A percentile compares a stretch with the other conserved stretches of the same genome.
Evolutionary conservation across 2,329 filamentous ascomycete genomes (phyloP).

Genomic region (Alternaria arbusti): DNA sequence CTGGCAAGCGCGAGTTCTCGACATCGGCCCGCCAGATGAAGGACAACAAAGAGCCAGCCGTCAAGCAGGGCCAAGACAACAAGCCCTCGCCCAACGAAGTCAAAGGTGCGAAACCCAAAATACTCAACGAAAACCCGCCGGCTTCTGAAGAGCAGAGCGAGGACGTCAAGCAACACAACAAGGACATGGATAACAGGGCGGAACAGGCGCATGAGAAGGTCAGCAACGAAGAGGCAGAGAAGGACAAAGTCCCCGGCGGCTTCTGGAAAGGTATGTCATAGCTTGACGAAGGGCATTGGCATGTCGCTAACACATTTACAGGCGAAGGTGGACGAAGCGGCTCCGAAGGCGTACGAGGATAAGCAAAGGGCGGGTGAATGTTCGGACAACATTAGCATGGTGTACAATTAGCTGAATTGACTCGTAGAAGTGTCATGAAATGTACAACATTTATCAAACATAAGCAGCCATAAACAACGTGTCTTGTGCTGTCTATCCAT

Average conservation of each 20-base stretch:
- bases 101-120: slow-evolving; percentile 53
- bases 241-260: slow-evolving; percentile 49
- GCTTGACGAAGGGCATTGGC: neutral
- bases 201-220: slow-evolving; percentile 51
- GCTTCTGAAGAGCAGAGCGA: slow-evolving; percentile 38
- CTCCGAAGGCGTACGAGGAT: slow-evolving; percentile 13
- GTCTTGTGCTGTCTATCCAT: neutral
- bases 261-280: slow-evolving; percentile 50
- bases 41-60: slow-evolving; percentile 24
- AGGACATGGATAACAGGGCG: slow-evolving; percentile 52
- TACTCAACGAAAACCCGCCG: slow-evolving; percentile 48
- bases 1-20: slow-evolving; percentile 18
- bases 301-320: slow-evolving; percentile 16
- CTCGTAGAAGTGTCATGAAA: neutral
- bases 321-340: slow-evolving; percentile 38
- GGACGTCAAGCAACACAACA: slow-evolving; percentile 54
- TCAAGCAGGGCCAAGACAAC: slow-evolving; percentile 12
- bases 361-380: neutral
- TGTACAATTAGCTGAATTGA: slow-evolving; percentile 6
- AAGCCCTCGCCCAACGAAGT: slow-evolving; percentile 21
- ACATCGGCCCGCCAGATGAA: slow-evolving; percentile 17
- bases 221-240: slow-evolving; percentile 45
- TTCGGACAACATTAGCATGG: neutral
- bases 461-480: neutral
- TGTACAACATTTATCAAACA: neutral